phyloP scores from a whole-genome alignment of 2,329 filamentous ascomycete species.

The Emergomyces africanus region DNA sequence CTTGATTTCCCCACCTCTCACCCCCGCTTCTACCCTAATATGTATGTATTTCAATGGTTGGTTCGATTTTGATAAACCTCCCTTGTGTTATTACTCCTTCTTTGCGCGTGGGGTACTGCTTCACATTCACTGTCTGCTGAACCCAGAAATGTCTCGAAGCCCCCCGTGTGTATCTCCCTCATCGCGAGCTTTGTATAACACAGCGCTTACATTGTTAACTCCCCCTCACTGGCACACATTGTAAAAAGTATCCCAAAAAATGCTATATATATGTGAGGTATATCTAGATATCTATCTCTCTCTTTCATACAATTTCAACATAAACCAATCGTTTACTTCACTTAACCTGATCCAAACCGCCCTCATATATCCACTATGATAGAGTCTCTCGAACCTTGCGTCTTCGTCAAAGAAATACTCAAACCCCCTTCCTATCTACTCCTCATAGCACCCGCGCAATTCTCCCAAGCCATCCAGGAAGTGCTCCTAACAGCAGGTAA shows the following conservation, averaged over 20 bases:
- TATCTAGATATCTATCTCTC: too few species aligned
- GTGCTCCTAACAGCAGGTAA: slow-evolving; percentile 10
- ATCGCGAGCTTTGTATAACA: background rate
- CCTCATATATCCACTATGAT: background rate
- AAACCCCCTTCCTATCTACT: background rate
- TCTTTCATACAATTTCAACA: background rate
- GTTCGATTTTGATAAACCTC: background rate
- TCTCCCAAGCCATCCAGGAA: slow-evolving; percentile 4
- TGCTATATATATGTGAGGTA: background rate
- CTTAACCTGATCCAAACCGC: background rate
- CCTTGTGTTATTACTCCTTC: background rate
- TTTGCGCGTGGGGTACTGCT: background rate
- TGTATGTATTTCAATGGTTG: background rate
- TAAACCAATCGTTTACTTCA: background rate
- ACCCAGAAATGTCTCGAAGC: background rate
- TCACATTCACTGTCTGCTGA: background rate
- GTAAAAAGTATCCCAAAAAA: too few species aligned
- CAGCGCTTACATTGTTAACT: background rate
- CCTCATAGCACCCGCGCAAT: background rate
- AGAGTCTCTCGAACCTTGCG: background rate
- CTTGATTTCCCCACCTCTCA: background rate
- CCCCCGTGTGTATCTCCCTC: background rate
- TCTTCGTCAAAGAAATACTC: background rate
- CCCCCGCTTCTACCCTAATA: background rate
- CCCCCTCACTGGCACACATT: background rate